Base-by-base conservation (phyloP, 129 eudicot species). In the Ambrosia artemisiifolia region DNA sequence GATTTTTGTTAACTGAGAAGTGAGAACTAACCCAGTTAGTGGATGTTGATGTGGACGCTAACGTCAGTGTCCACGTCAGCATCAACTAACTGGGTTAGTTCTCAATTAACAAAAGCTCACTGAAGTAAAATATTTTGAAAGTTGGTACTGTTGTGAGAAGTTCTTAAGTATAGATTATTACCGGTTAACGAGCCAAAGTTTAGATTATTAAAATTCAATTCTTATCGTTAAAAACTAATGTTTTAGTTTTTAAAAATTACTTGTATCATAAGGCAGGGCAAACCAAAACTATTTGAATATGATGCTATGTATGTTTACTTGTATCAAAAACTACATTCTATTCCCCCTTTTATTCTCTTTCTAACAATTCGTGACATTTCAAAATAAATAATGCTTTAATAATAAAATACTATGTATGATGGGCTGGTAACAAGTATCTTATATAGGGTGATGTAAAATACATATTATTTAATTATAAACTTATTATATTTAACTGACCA, bases 291-390 rank as follows among this genome's bases (percentile, higher is more conserved):
- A 59, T 59, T 59, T 60, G 17, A 30, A 12, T 13, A 33, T 60
- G 65, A 60, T 60, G 43, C n/a, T 18, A 0, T 30, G 65, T 57
- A 60, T 12, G 11, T 60, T 36, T 63, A 16, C 38, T 35, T 63
- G 14, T 35, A 35, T 63, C 17, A 40, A 24, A 24, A 24, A 24
- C 28, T 60, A 33, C 42, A 60, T 60, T 60, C 4, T 10, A 33
- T 60, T 60, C 65, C 43, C 18, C 33, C 65, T 60, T 60, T 33
- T 24, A 60, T 60, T 60, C 65, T 60, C 42, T 60, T 32, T 60
- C 65, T 2, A 30, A 30, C 65, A 60, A 12, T 60, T 30, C 33
- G 19, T 30, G 42, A 12, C 18, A 32, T 32, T 60, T 9, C 8
- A 28, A 57, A 12, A 10, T 57, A 24, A 57, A 20, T 57, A 57